Percentiles rank a stretch among this genome's conserved stretches.
Conservation (phyloP, 495 filamentous ascomycete genomes). For the Rusavskia elegans region DNA sequence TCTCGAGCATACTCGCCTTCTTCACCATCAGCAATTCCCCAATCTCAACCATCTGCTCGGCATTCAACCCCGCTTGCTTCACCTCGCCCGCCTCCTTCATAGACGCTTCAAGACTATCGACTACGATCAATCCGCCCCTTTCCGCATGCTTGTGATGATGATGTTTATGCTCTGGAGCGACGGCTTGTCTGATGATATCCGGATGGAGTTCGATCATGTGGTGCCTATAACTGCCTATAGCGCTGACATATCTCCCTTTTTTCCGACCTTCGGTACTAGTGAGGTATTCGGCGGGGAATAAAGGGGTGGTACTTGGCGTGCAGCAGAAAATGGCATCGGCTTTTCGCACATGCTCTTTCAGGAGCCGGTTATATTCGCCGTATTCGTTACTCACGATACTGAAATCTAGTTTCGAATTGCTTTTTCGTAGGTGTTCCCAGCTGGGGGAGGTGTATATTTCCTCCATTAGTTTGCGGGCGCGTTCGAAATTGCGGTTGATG, state of each 20-base stretch:
- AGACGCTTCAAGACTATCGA: constrained; percentile 67
- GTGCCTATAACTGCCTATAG: constrained; percentile 69
- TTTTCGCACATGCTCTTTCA: constrained; percentile 48
- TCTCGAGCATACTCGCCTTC: constrained; percentile 23
- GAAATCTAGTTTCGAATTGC: constrained; percentile 49
- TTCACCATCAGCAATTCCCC: constrained; percentile 72
- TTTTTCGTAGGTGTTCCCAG: constrained; percentile 35
- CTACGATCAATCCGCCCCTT: constrained; percentile 61
- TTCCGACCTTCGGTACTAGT: constrained; percentile 52
- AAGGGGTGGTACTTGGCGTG: constrained; percentile 41
- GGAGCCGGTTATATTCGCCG: constrained; percentile 49
- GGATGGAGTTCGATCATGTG: constrained; percentile 77
- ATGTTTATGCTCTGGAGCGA: constrained; percentile 31
- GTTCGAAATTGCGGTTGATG: constrained; percentile 56
- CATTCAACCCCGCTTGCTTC: constrained; percentile 54
- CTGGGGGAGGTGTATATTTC: constrained; percentile 37
- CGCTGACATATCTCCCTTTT: constrained; percentile 63
- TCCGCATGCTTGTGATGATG: constrained; percentile 58
- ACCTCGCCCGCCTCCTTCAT: constrained; percentile 82
- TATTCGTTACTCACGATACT: constrained; percentile 55
- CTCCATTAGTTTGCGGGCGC: constrained; percentile 29
- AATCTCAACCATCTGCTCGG: constrained; percentile 66
- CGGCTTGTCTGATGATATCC: constrained; percentile 56
- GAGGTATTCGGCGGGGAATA: constrained; percentile 48
- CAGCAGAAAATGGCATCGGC: constrained; percentile 73